These are phyloP conservation scores for Aspergillus sp. DNA, from an alignment of 2,329 filamentous ascomycete genomes.

Conservation along the genomic window DNA sequence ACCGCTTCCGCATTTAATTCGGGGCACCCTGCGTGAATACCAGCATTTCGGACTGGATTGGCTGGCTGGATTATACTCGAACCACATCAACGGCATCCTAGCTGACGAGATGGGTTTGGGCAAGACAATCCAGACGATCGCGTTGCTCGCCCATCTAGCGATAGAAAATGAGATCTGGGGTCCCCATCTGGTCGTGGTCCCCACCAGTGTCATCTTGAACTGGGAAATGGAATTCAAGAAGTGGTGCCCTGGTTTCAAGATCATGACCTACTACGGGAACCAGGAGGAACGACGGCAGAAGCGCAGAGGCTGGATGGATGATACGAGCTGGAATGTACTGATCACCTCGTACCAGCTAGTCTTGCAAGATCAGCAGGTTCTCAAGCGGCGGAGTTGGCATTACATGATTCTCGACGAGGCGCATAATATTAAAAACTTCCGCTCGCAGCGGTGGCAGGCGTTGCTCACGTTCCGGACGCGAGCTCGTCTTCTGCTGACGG, in stretches of 20 bases:
- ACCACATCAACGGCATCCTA: constrained; percentile 88
- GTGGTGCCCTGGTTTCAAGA: constrained; percentile 93
- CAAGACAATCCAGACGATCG: constrained; percentile 97
- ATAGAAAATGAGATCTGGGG: constrained; percentile 90
- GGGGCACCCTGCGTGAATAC: constrained; percentile 86
- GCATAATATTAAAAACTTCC: constrained; percentile 99
- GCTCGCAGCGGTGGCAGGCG: constrained; percentile 93
- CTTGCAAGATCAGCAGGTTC: constrained; percentile 84
- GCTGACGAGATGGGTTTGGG: constrained; percentile 98
- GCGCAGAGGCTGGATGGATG: constrained; percentile 84
- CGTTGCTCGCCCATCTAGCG: constrained; percentile 83
- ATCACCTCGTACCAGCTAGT: constrained; percentile 98
- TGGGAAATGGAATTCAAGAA: constrained; percentile 99
- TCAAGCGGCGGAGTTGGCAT: constrained; percentile 88
- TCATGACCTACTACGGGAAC: constrained; percentile 91
- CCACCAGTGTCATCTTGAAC: constrained; percentile 96
- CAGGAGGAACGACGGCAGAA: constrained; percentile 88
- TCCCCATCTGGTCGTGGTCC: constrained; percentile 89
- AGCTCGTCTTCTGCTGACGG: constrained; percentile 77
- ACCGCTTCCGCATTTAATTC: constrained; percentile 70
- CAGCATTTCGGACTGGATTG: constrained; percentile 96
- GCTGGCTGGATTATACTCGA: constrained; percentile 86
- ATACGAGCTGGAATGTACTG: constrained; percentile 92
- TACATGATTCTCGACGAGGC: constrained; percentile 98
- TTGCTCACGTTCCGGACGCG: constrained; percentile 88